Evolutionary conservation across 805 yeast species (phyloP).

Genomic region (Candida silvicultrix): DNA sequence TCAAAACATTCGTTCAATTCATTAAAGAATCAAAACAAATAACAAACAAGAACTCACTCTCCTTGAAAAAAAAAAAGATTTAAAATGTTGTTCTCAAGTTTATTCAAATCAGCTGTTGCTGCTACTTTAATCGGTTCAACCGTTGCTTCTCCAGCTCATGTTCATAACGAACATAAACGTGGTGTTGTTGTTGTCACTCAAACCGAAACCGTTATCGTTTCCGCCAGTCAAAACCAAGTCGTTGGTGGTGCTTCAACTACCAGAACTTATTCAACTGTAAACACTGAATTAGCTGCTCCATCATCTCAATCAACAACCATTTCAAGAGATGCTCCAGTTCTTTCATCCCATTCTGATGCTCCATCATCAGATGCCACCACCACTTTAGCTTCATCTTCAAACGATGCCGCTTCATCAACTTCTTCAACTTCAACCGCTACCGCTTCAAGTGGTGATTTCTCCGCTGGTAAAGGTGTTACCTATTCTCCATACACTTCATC

Average conservation of each 20-base stretch:
- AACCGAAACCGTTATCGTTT: constrained; percentile 43
- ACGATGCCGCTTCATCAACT: constrained; percentile 1
- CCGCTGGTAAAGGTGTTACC: constrained; percentile 57
- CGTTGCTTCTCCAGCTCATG: constrained; percentile 56
- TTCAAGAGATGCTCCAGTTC: constrained; percentile 22
- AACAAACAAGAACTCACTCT: not conserved
- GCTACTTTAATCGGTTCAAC: constrained; percentile 47
- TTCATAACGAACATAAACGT: constrained; percentile 56
- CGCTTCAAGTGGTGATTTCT: constrained; percentile 18
- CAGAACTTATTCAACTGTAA: constrained; percentile 18
- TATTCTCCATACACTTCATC: constrained; percentile 71
- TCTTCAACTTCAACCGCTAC: constrained; percentile 22
- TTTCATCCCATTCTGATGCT: too few species aligned
- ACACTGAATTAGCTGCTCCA: constrained; percentile 22
- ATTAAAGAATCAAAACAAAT: not conserved
- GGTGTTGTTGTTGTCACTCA: constrained; percentile 43
- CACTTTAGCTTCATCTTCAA: constrained; percentile 13
- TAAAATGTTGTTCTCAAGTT: constrained; percentile 45
- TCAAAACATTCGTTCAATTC: not conserved
- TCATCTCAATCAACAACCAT: constrained; percentile 21
- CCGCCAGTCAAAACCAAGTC: constrained; percentile 33
- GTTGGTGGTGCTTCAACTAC: constrained; percentile 25
- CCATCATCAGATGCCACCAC: constrained; percentile 27
- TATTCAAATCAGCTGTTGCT: constrained; percentile 28
- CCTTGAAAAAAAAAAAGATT: too few species aligned